Evolutionary conservation across 164 flowering plant genomes (phyloP), one percentile per base, ranked within the genome.

Genomic region (Macadamia integrifolia): DNA sequence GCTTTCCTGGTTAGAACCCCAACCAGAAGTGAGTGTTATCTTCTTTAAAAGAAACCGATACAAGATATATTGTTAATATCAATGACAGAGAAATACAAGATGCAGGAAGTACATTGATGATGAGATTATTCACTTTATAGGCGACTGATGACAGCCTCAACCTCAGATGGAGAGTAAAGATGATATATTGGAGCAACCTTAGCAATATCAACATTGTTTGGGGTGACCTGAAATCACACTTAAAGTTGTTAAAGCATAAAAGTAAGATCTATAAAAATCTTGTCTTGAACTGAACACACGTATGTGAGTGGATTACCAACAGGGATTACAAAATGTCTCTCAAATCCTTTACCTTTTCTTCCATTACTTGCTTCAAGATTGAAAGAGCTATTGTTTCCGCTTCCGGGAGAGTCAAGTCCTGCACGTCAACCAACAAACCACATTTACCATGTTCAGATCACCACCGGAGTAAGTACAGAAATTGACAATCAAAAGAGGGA

Each of bases 301-400:
- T 23, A 23, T 23, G 23, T 23, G 13, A 46, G 12, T 46, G 13
- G 50, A 35, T 35, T 49, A 49, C 8, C 11, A 14, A 14, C 11
- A 49, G 53, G 14, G 18, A 53, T 17, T 1, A 4, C 17, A 53
- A 17, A 4, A 53, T 14, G 57, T 1, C 17, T 14, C 15, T 57
- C 6, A 17, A 23, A 68, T 6, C 14, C 65, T 66, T 55, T 73
- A 82, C 98, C 90, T 93, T 93, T 60, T 93, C 98, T 79, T 93
- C 98, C 98, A 93, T 93, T 17, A 92, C 98, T 84, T 93, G 98
- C 86, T 90, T 92, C 78, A 93, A 81, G 74, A 93, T 93, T 60
- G 96, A 87, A 53, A 93, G 89, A 6, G 97, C 98, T 43, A 88
- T 87, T 17, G 93, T 93, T 75, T 93, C 98, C 40, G 97, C 98